Percentiles rank a stretch among this genome's conserved stretches.
Evolutionary conservation across 2,329 filamentous ascomycete species (phyloP).

Genomic region (Eutypella sp.): DNA sequence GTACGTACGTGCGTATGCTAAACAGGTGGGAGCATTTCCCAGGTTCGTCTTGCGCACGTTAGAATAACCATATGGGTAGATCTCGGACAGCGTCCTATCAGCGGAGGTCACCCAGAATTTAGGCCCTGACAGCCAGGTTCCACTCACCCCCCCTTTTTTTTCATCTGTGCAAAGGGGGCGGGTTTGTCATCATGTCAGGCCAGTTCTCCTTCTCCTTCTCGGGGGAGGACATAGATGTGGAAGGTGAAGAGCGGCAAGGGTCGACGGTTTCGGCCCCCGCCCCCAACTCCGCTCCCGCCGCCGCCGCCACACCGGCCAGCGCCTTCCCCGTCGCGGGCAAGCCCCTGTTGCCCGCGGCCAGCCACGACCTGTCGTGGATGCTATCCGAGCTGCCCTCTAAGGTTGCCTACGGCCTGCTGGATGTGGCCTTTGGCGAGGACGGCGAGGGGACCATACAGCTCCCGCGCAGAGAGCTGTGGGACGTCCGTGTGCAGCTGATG

Average conservation of each 20-base stretch:
- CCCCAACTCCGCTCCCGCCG: constrained; percentile 11
- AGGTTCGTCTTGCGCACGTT: too few relatives aligned
- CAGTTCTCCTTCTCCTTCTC: constrained; percentile 56
- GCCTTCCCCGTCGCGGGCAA: constrained; percentile 61
- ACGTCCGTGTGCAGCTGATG: constrained; percentile 77
- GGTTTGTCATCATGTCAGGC: constrained; percentile 34
- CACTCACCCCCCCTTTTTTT: neutral
- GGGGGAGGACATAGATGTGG: constrained; percentile 63
- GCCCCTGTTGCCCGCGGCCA: constrained; percentile 50
- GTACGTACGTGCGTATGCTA: too few relatives aligned
- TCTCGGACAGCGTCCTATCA: neutral
- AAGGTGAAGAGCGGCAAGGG: constrained; percentile 37
- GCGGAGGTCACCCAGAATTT: neutral
- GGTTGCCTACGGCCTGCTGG: constrained; percentile 62
- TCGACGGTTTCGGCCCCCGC: constrained; percentile 10
- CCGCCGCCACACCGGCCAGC: constrained; percentile 28
- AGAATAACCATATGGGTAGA: too few relatives aligned
- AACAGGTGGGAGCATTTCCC: too few relatives aligned
- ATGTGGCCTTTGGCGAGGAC: constrained; percentile 57
- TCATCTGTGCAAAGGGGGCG: too few relatives aligned
- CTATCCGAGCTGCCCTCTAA: constrained; percentile 64
- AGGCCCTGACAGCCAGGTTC: neutral
- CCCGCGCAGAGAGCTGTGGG: constrained; percentile 74
- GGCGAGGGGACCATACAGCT: constrained; percentile 49
- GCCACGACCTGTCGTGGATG: constrained; percentile 46